Evolutionary conservation across 1,284 basidiomycete genomes (phyloP).

Genomic region (Ganoderma meredithae): DNA sequence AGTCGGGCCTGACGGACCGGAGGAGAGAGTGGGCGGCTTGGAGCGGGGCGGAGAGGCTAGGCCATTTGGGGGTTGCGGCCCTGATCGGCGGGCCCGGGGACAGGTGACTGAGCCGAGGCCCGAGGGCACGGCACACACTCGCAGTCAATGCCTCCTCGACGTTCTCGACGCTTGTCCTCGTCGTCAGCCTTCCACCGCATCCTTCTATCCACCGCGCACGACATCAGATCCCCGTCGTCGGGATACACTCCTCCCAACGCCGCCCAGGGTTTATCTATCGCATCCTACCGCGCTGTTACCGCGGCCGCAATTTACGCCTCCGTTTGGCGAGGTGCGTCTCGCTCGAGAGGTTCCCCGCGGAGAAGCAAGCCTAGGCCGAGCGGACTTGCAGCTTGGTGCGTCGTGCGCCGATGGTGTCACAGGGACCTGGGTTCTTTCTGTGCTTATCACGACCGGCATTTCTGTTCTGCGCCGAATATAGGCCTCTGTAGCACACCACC

Average conservation of each 20-base stretch:
- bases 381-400: neutral
- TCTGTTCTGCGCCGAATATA: neutral
- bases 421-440: neutral
- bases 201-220: neutral
- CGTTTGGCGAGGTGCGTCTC: neutral
- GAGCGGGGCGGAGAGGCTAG: slow-evolving; percentile 1
- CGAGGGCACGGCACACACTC: neutral
- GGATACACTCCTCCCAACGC: neutral
- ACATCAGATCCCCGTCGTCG: slow-evolving; percentile 2
- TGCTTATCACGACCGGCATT: neutral
- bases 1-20: slow-evolving; percentile 2
- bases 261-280: neutral
- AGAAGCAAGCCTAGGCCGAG: neutral
- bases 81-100: slow-evolving; percentile 32
- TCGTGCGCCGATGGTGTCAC: neutral
- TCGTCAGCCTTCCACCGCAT: neutral
- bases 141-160: neutral
- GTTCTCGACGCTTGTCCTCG: slow-evolving; percentile 10
- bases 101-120: slow-evolving; percentile 14
- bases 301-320: neutral
- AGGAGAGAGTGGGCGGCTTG: neutral
- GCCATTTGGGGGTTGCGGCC: slow-evolving; percentile 24
- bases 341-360: neutral
- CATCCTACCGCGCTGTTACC: neutral
- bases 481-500: neutral